These are phyloP conservation scores for Guyanaporus albipodus DNA, from an alignment of 768 basidiomycete species.

Conservation along the genomic window DNA sequence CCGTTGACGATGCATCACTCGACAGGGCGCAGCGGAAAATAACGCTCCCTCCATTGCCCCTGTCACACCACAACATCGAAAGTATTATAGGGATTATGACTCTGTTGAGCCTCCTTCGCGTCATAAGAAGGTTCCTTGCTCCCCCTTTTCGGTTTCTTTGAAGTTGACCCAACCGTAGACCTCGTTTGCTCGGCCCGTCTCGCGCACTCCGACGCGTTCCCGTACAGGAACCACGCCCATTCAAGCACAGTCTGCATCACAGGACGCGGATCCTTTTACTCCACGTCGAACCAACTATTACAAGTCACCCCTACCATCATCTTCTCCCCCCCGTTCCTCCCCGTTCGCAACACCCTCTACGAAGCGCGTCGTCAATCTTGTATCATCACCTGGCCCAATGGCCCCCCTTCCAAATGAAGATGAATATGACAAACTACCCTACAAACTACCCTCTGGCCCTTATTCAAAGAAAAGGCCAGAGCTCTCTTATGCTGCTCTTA, in stretches of 20 bases:
- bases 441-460: constrained; percentile 78
- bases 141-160: not conserved
- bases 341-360: constrained; percentile 60
- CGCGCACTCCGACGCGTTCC: constrained; percentile 41
- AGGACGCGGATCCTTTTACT: constrained; percentile 44
- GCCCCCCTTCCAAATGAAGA: constrained; percentile 58
- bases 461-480: constrained; percentile 79
- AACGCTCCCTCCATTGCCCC: constrained; percentile 32
- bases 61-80: constrained; percentile 56
- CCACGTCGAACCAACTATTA: constrained; percentile 44
- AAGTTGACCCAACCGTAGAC: constrained; percentile 13
- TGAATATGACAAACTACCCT: constrained; percentile 65
- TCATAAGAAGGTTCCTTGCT: constrained; percentile 24
- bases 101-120: constrained; percentile 31
- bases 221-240: constrained; percentile 31
- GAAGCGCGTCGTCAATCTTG: constrained; percentile 61
- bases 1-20: constrained; percentile 12
- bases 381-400: constrained; percentile 83
- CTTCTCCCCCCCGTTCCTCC: constrained; percentile 57
- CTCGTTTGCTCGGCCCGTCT: constrained; percentile 37
- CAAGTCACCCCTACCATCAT: constrained; percentile 52
- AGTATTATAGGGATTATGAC: constrained; percentile 51
- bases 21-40: constrained; percentile 29
- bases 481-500: constrained; percentile 90
- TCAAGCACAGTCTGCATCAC: constrained; percentile 25